These are phyloP conservation scores for Camelina neglecta DNA, from an alignment of 345 rosid genomes.

Conservation along the genomic window DNA sequence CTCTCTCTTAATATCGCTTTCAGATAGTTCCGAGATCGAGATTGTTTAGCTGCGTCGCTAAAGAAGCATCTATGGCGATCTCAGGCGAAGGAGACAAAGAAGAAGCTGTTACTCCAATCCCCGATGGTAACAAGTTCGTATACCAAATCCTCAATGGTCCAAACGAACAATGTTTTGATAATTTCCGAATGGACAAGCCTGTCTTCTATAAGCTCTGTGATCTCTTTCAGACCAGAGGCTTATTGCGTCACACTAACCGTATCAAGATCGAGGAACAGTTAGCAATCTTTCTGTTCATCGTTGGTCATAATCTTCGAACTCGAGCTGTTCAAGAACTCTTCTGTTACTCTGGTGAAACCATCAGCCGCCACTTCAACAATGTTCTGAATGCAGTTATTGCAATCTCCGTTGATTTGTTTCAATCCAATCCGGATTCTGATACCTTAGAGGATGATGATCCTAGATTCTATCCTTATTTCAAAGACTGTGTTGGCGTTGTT, in stretches of 20 bases:
- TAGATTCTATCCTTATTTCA: slow-evolving; percentile 70
- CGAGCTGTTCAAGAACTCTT: slow-evolving; percentile 86
- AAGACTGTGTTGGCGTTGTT: slow-evolving; percentile 88
- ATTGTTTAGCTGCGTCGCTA: background rate
- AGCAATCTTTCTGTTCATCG: slow-evolving; percentile 80
- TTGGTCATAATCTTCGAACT: slow-evolving; percentile 87
- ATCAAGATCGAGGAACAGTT: slow-evolving; percentile 91
- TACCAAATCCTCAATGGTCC: slow-evolving; percentile 76
- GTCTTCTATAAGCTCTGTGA: slow-evolving; percentile 85
- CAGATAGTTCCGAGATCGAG: background rate
- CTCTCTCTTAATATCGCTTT: background rate
- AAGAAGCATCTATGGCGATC: slow-evolving; percentile 52
- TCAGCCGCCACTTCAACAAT: slow-evolving; percentile 94
- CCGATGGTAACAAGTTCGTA: slow-evolving; percentile 69
- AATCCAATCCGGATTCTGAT: slow-evolving; percentile 50
- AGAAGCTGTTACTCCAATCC: slow-evolving; percentile 43
- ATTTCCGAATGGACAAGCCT: slow-evolving; percentile 90
- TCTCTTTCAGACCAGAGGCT: slow-evolving; percentile 70
- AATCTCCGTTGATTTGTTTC: slow-evolving; percentile 74
- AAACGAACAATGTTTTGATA: slow-evolving; percentile 66
- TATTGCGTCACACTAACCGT: slow-evolving; percentile 85
- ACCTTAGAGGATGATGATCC: slow-evolving; percentile 48
- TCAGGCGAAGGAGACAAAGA: slow-evolving; percentile 63
- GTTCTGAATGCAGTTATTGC: slow-evolving; percentile 79
- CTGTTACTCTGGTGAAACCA: slow-evolving; percentile 87